A percentile compares a stretch with the other conserved stretches of the same genome.
Evolutionary conservation across 176 grass and related monocot genomes (phyloP).

Genomic region (Elaeis guineensis): DNA sequence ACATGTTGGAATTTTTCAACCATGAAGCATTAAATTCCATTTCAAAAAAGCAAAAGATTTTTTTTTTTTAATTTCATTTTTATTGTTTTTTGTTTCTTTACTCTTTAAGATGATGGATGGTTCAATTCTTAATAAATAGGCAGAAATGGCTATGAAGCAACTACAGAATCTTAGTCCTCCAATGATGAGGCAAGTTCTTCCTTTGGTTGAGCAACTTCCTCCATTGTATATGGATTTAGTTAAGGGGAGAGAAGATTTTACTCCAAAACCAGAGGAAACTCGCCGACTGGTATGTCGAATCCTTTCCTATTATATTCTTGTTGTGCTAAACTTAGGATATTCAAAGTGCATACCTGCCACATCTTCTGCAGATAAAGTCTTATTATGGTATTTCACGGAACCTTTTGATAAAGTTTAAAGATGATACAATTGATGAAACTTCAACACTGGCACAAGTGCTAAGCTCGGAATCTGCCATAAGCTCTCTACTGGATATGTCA

Average conservation of each 20-base stretch:
- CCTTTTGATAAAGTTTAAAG: constrained; percentile 90
- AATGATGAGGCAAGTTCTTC: constrained; percentile 86
- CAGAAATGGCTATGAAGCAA: constrained; percentile 93
- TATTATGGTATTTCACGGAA: constrained; percentile 94
- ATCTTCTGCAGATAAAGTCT: constrained; percentile 66
- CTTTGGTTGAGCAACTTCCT: constrained; percentile 89
- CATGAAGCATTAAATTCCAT: too few relatives aligned
- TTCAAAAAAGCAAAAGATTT: too few relatives aligned
- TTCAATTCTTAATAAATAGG: constrained; percentile 29
- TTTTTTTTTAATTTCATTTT: background rate
- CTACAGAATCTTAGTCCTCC: constrained; percentile 79
- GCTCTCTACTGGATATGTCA: constrained; percentile 81
- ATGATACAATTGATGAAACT: constrained; percentile 95
- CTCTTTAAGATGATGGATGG: constrained; percentile 7
- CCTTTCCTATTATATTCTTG: background rate
- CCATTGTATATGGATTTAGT: constrained; percentile 90
- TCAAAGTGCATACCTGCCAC: background rate
- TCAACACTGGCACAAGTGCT: constrained; percentile 68
- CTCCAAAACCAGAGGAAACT: constrained; percentile 91
- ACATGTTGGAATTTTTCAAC: too few relatives aligned
- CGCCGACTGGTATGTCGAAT: constrained; percentile 53
- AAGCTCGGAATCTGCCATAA: constrained; percentile 81
- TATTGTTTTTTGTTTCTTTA: constrained; percentile 4
- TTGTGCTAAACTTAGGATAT: background rate
- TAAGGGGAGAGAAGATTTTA: constrained; percentile 89